phyloP scores from a whole-genome alignment of 2,329 filamentous ascomycete species.

The Penicillium sp. region DNA sequence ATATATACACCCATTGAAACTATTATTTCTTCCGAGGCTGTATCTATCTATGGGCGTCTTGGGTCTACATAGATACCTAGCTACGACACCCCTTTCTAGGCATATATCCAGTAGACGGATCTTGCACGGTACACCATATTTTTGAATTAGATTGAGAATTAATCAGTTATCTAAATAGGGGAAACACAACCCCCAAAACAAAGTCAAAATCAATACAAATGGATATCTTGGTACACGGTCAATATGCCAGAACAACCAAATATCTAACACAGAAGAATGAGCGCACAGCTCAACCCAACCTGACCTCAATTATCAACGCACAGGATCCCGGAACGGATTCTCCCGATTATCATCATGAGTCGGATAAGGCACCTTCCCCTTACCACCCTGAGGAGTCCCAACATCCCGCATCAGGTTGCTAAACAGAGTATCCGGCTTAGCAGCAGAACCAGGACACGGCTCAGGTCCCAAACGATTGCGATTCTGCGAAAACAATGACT shows the following conservation, averaged over 20 bases:
- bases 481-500: slow-evolving; percentile 27
- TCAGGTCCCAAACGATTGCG: slow-evolving; percentile 27
- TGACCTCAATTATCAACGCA: background rate
- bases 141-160: background rate
- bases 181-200: background rate
- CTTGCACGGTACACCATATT: too few relatives aligned
- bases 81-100: background rate
- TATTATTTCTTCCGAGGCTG: background rate
- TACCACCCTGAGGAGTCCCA: slow-evolving; percentile 21
- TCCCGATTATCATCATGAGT: slow-evolving; percentile 17
- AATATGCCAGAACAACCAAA: background rate
- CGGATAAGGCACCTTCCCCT: slow-evolving; percentile 28
- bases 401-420: slow-evolving; percentile 41
- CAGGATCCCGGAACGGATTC: slow-evolving; percentile 5
- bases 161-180: background rate
- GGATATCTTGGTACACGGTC: slow-evolving; percentile 3
- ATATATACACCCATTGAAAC: slow-evolving; percentile 5
- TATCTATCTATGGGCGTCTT: background rate
- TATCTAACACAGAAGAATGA: background rate
- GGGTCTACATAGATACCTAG: background rate
- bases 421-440: slow-evolving; percentile 36
- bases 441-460: slow-evolving; percentile 21
- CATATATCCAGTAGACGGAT: background rate
- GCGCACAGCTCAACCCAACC: background rate
- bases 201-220: background rate